Percentiles rank a stretch among this genome's conserved stretches.
Evolutionary conservation across 345 rosid species (phyloP).

Genomic region (Salix caprea): DNA sequence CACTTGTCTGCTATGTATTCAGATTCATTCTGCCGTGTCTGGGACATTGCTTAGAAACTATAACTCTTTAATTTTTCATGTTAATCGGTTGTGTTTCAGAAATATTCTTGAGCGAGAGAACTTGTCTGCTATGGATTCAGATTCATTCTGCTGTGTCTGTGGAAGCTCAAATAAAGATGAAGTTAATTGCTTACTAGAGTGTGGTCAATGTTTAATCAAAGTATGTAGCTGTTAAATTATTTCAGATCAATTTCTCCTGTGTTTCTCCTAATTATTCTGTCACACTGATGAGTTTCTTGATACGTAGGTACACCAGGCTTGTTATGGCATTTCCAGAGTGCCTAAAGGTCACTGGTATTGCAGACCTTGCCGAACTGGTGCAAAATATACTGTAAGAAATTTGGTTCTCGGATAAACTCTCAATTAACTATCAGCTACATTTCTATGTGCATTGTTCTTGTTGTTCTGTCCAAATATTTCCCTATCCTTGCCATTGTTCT

Average conservation of each 20-base stretch:
- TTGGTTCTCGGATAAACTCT: neutral
- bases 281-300: slow-evolving; percentile 2
- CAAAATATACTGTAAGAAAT: slow-evolving; percentile 39
- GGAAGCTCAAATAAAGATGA: slow-evolving; percentile 45
- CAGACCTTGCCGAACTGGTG: slow-evolving; percentile 40
- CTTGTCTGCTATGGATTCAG: slow-evolving; percentile 14
- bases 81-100: slow-evolving; percentile 23
- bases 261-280: neutral
- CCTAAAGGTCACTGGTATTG: slow-evolving; percentile 48
- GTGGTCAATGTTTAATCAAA: slow-evolving; percentile 38
- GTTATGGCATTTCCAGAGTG: slow-evolving; percentile 45
- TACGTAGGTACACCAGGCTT: slow-evolving; percentile 50
- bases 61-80: neutral
- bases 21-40: slow-evolving; percentile 17
- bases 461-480: neutral
- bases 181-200: slow-evolving; percentile 37
- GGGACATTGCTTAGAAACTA: neutral
- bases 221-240: slow-evolving; percentile 20
- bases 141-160: slow-evolving; percentile 45
- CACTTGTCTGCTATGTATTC: slow-evolving; percentile 8
- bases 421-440: neutral
- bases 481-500: neutral
- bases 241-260: neutral
- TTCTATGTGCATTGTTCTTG: neutral
- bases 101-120: slow-evolving; percentile 7